Percentiles rank a stretch among this genome's conserved stretches.
phyloP scores from a whole-genome alignment of 2,329 filamentous ascomycete species.

The Chrysoporthe austroafricana region DNA sequence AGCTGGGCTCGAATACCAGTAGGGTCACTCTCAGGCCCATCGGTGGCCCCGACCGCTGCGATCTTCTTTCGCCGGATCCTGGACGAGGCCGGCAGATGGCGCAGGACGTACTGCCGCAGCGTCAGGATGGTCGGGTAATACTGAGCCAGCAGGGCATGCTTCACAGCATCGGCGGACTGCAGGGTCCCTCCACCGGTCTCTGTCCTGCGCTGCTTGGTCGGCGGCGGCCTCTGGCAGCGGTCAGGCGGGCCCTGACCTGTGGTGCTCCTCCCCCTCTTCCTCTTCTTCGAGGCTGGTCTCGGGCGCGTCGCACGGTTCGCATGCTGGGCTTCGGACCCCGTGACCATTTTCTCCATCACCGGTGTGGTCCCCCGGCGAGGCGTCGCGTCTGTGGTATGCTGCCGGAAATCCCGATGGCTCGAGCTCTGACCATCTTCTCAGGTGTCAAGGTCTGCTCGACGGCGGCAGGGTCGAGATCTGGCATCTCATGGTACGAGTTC shows the following conservation, averaged over 20 bases:
- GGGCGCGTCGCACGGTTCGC: not conserved
- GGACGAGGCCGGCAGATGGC: slow-evolving; percentile 68
- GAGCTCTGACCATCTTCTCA: not conserved
- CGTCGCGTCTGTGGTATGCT: not conserved
- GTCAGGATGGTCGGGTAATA: slow-evolving; percentile 70
- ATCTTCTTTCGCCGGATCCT: slow-evolving; percentile 64
- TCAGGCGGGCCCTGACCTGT: slow-evolving; percentile 3
- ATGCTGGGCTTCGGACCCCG: not conserved
- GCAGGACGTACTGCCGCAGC: slow-evolving; percentile 72
- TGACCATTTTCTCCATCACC: not conserved
- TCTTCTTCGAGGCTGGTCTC: slow-evolving; percentile 8
- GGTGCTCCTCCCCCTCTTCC: slow-evolving; percentile 19
- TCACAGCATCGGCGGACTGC: slow-evolving; percentile 33
- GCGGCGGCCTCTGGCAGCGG: not conserved
- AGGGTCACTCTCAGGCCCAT: not conserved
- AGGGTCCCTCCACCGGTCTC: slow-evolving; percentile 9
- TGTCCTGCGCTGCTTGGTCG: slow-evolving; percentile 32
- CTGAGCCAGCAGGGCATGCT: slow-evolving; percentile 67
- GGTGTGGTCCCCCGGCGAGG: not conserved
- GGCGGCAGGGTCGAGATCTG: not conserved
- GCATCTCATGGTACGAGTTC: not conserved
- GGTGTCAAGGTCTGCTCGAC: not conserved
- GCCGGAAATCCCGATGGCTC: not conserved
- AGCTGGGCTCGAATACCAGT: slow-evolving; percentile 46
- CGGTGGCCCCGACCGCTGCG: slow-evolving; percentile 43